phyloP scores from a whole-genome alignment of 1,284 basidiomycete genomes.

The Papiliotrema flavescens region DNA sequence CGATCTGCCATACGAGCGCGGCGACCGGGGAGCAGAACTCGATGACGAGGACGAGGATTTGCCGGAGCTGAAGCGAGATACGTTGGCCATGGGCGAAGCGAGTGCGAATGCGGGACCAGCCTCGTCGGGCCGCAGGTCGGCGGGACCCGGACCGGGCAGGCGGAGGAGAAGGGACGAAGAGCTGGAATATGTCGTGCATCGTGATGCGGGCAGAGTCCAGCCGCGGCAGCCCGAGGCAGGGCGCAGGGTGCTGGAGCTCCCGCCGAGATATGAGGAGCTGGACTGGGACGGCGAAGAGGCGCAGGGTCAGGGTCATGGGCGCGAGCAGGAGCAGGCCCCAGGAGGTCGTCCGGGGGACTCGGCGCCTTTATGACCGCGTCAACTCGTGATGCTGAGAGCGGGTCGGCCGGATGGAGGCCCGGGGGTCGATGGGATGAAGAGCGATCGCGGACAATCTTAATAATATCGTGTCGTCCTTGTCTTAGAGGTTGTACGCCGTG shows the following conservation, averaged over 20 bases:
- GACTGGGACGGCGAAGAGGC: conserved; percentile 27
- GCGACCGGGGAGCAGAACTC: neutral
- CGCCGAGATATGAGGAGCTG: conserved; percentile 45
- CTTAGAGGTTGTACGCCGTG: too few relatives aligned
- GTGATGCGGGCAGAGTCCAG: conserved; percentile 36
- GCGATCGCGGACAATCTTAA: too few relatives aligned
- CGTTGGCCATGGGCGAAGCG: conserved; percentile 21
- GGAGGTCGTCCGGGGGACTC: too few relatives aligned
- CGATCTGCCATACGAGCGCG: conserved; percentile 1
- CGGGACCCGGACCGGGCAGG: conserved; percentile 11
- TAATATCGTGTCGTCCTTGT: too few relatives aligned
- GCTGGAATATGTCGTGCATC: conserved; percentile 38
- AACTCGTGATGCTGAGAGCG: too few relatives aligned
- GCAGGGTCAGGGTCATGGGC: neutral
- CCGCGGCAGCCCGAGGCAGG: neutral
- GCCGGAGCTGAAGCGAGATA: conserved; percentile 40
- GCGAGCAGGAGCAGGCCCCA: neutral
- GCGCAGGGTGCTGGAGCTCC: conserved; percentile 32
- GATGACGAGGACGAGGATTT: conserved; percentile 19
- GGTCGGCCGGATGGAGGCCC: too few relatives aligned
- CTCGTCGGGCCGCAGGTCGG: neutral
- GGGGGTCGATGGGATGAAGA: too few relatives aligned
- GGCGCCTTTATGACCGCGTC: too few relatives aligned
- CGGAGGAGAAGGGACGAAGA: conserved; percentile 15
- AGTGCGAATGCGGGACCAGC: neutral